Base-by-base conservation (phyloP, 192 early-diverging fungal genomes). In the Mortierella claussenii region DNA sequence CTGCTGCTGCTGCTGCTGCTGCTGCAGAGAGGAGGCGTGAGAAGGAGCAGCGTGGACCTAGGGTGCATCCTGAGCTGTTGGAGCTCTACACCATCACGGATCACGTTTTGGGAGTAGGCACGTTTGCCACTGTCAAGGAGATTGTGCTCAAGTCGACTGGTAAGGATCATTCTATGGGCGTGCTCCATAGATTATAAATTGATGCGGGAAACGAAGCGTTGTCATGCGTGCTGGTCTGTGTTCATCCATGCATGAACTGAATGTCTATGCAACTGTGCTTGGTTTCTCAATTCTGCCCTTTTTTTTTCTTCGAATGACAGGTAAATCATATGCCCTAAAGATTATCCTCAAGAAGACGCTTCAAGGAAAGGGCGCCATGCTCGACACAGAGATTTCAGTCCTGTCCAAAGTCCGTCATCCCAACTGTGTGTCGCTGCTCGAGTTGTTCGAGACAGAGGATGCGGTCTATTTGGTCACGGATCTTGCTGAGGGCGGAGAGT, bases 331-430 rank as follows among this genome's bases (percentile, higher is more conserved):
- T 76, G 92, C 92, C 17, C 87, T 85, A 27, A 93, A 93, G 65
- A 90, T 93, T 31, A 89, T 93, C 49, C 79, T 86, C 43, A 93
- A 92, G 67, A 85, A 82, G 30, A 71, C 80, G 1, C 62, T 87
- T 51, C 44, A 53, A 75, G 88, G 79, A 53, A 82, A 90, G 51
- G 59, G 64, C 26, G 68, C 80, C 20, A 85, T 89, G 80, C 66
- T 91, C 23, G 55, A 80, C 50, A 83, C 68, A 27, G 92, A 93
- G 68, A 82, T 93, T 55, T 87, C 92, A 44, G 87, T 96, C 30
- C 80, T 97, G 62, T 89, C 89, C 47, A 88, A 89, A 58, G 86
- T 97, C 42, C 85, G 90, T 48, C 94, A 96, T 79, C 85, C 82
- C 20, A 88, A 96, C 83, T 94, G 95, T 65, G 91, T 95, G 21